Evolutionary conservation across 768 basidiomycete species (phyloP).

Genomic region (Strobilomyces dryophilus): DNA sequence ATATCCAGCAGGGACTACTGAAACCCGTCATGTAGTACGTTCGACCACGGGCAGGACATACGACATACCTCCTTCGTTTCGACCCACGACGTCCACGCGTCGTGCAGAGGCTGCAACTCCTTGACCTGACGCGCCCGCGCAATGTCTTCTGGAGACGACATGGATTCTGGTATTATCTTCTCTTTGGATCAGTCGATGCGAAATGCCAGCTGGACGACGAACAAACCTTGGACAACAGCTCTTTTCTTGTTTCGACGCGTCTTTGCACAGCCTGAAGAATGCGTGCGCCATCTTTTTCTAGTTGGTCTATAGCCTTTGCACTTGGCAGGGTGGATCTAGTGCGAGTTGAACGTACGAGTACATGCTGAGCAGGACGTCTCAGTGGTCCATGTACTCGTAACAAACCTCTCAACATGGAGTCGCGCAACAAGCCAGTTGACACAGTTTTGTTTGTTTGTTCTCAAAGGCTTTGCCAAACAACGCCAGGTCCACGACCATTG

Average conservation of each 20-base stretch:
- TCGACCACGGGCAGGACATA: background rate
- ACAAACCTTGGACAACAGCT: constrained; percentile 40
- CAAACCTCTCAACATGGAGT: constrained; percentile 10
- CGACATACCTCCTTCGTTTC: constrained; percentile 53
- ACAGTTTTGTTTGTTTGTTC: too few species aligned
- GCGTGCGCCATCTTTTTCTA: constrained; percentile 44
- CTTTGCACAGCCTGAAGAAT: constrained; percentile 52
- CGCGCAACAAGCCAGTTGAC: too few species aligned
- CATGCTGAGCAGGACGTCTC: constrained; percentile 10
- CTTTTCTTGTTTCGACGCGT: constrained; percentile 47
- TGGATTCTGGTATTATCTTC: constrained; percentile 50
- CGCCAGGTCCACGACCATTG: too few species aligned
- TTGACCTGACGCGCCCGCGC: constrained; percentile 56
- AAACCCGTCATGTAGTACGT: constrained; percentile 14
- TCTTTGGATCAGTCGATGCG: background rate
- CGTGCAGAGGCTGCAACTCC: constrained; percentile 62
- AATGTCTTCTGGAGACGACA: constrained; percentile 56
- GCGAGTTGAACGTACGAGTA: constrained; percentile 7
- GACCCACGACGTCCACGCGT: constrained; percentile 65
- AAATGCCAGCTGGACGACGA: background rate
- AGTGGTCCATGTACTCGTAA: constrained; percentile 13
- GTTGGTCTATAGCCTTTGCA: constrained; percentile 18
- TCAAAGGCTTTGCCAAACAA: too few species aligned
- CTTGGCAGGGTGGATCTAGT: constrained; percentile 9
- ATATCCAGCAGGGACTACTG: constrained; percentile 68